These are phyloP conservation scores for Mortierella antarctica DNA, from an alignment of 192 early-diverging fungal genomes.

Conservation along the genomic window DNA sequence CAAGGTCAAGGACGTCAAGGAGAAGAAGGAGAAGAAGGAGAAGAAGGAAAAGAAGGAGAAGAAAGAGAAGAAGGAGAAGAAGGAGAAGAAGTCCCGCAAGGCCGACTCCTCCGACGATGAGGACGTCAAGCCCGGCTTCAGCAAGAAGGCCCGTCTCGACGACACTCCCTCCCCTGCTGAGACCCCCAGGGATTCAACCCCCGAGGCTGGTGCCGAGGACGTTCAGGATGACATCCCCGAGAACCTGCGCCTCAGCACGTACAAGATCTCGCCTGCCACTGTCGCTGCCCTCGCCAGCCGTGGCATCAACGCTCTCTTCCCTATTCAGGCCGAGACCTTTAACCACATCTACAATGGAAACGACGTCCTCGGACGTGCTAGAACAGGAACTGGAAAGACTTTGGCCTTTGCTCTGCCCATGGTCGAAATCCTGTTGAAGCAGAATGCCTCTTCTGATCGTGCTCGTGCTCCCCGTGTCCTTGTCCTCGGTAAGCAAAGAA, in stretches of 20 bases:
- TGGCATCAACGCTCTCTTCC: slow-evolving; percentile 88
- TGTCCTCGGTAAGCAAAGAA: slow-evolving; percentile 52
- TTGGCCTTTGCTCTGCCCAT: slow-evolving; percentile 87
- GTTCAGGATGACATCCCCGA: slow-evolving; percentile 64
- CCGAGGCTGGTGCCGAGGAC: slow-evolving; percentile 24
- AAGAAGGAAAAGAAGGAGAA: slow-evolving; percentile 63
- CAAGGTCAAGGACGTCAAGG: slow-evolving; percentile 60
- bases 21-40: slow-evolving; percentile 62
- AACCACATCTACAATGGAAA: slow-evolving; percentile 77
- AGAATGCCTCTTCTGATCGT: slow-evolving; percentile 41
- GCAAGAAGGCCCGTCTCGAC: slow-evolving; percentile 43
- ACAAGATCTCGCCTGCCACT: slow-evolving; percentile 74
- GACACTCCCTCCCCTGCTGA: slow-evolving; percentile 25
- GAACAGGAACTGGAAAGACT: slow-evolving; percentile 87
- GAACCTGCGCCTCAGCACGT: slow-evolving; percentile 65
- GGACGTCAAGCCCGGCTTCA: slow-evolving; percentile 30
- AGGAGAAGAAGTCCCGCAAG: slow-evolving; percentile 63
- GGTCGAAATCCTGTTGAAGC: slow-evolving; percentile 67
- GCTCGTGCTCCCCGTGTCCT: slow-evolving; percentile 64
- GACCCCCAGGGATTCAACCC: slow-evolving; percentile 49
- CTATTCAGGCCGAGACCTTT: slow-evolving; percentile 93
- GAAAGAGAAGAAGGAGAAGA: slow-evolving; percentile 62
- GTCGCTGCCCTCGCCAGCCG: slow-evolving; percentile 73
- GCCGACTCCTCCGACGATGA: slow-evolving; percentile 52
- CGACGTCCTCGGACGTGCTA: slow-evolving; percentile 77